Evolutionary conservation across 306 rosid genomes (phyloP), one percentile per base, ranked within the genome.

Genomic region (Corylus avellana): DNA sequence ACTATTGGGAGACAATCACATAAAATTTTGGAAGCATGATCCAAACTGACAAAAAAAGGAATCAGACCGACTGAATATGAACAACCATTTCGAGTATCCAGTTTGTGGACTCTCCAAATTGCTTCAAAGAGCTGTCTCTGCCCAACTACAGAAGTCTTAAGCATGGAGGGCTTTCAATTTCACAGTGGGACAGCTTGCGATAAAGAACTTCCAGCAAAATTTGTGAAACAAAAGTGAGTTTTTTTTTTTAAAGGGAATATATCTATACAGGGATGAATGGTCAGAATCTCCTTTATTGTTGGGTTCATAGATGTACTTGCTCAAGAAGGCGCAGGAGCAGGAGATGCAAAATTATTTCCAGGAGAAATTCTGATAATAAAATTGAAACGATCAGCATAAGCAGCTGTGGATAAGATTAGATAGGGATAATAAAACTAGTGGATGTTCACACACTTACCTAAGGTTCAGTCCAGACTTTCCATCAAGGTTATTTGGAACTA

Each of bases 291-390:
- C 75, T 66, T 79, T 67, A 64, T 80, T 39, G 12, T 70, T 61
- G 73, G 75, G 71, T 73, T 74, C 67, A 68, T 29, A 44, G 49
- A 57, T 48, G 59, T 53, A 72, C 37, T 81, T 51, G 72, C 81
- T 91, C 88, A 89, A 71, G 94, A 57, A 79, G 93, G 81, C 50
- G 92, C 83, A 66, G 92, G 89, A 27, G 91, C 83, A 66, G 92
- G 89, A 27, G 91, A 75, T 32, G 61, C 72, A 58, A 91, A 80
- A 69, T 75, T 84, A 84, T 94, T 94, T 81, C 98, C 97, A 62
- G 82, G 76, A 56, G 89, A 78, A 72, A 77, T 76, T 85, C 97
- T 94, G 91, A 79, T 78, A 76, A 73, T 78, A 72, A 84, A 72
- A 69, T 79, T 1, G 80, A 67, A 82, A 74, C 42, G 50, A 78